A percentile compares a stretch with the other conserved stretches of the same genome.
Evolutionary conservation across 805 yeast species (phyloP).

Genomic region (Candida takata): DNA sequence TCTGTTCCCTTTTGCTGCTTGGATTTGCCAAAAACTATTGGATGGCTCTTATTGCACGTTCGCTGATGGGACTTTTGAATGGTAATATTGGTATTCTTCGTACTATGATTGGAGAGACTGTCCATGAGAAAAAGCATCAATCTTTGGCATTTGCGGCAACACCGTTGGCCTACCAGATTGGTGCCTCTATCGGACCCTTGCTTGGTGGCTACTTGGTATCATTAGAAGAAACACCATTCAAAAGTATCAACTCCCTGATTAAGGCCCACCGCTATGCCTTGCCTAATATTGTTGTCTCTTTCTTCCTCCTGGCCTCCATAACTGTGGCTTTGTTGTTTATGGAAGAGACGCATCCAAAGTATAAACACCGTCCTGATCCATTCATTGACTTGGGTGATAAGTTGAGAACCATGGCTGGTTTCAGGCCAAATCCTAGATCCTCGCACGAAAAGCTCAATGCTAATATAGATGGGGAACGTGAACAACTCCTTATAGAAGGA

Average conservation of each 20-base stretch:
- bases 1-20: constrained; percentile 9
- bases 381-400: constrained; percentile 11
- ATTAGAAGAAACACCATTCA: constrained; percentile 10
- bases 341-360: constrained; percentile 15
- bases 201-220: constrained; percentile 13
- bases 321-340: constrained; percentile 11
- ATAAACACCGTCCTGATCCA: constrained; percentile 13
- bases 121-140: constrained; percentile 14
- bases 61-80: constrained; percentile 14
- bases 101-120: constrained; percentile 14
- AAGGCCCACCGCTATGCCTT: constrained; percentile 11
- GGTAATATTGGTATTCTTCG: constrained; percentile 16
- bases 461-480: neutral
- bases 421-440: constrained; percentile 4
- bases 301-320: constrained; percentile 3
- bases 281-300: constrained; percentile 12
- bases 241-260: constrained; percentile 6
- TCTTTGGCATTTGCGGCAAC: constrained; percentile 15
- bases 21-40: constrained; percentile 14
- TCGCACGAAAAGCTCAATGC: constrained; percentile 4
- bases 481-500: constrained; percentile 1
- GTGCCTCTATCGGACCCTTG: constrained; percentile 14
- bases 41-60: constrained; percentile 14
- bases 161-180: constrained; percentile 15
- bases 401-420: constrained; percentile 3